These are phyloP conservation scores for Pseudogymnoascus sp. DNA, from an alignment of 2,329 filamentous ascomycete species.

Conservation along the genomic window DNA sequence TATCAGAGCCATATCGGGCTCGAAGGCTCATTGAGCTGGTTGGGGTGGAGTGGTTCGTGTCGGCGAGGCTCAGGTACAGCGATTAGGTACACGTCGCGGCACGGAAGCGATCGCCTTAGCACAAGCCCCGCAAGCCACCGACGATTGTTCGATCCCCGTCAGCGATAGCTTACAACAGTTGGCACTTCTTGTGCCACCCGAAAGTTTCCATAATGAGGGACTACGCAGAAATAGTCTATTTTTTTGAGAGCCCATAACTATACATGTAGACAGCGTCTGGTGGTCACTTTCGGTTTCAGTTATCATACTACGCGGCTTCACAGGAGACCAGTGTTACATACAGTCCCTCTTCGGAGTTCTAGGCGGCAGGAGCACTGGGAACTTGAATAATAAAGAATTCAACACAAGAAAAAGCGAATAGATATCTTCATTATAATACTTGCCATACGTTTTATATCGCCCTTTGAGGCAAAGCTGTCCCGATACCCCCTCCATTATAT, in stretches of 20 bases:
- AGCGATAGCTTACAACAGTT: not conserved
- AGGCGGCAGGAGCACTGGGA: not conserved
- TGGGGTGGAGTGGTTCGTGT: not conserved
- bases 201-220: not conserved
- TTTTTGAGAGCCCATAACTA: not conserved
- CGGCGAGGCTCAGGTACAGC: not conserved
- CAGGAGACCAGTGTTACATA: not conserved
- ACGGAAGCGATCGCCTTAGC: constrained; percentile 2
- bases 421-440: not conserved
- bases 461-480: not conserved
- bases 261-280: not conserved
- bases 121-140: not conserved
- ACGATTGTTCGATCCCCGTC: not conserved
- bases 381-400: not conserved
- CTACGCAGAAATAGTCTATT: not conserved
- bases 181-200: not conserved
- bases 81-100: not conserved
- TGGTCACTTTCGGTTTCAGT: not conserved
- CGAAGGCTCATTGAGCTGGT: not conserved
- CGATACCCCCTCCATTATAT: not conserved
- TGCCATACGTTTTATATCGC: constrained; percentile 1
- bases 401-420: not conserved
- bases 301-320: not conserved
- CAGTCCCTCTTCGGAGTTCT: too few relatives aligned
- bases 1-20: constrained; percentile 13